These are phyloP conservation scores for Asparagopsis taxiformis DNA, from an alignment of 31 red algal species.

Conservation along the genomic window DNA sequence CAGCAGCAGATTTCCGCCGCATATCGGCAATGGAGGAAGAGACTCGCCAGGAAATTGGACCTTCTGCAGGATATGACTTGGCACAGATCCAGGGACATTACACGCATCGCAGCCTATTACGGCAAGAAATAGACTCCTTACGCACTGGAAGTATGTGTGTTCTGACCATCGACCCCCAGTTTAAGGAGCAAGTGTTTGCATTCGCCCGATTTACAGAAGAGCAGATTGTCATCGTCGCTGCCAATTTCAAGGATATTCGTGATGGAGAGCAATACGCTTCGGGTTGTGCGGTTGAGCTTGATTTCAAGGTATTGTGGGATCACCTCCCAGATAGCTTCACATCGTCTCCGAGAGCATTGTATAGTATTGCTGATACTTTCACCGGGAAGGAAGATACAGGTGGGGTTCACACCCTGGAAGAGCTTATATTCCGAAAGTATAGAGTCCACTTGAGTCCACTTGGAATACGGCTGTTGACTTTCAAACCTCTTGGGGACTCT, in stretches of 20 bases:
- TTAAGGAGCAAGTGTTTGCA: slow-evolving; percentile 92
- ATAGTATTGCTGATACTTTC: slow-evolving; percentile 69
- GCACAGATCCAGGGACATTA: slow-evolving; percentile 95
- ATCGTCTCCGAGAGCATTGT: slow-evolving; percentile 35
- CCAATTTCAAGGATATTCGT: slow-evolving; percentile 81
- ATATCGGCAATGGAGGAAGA: slow-evolving; percentile 86
- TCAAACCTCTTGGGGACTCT: slow-evolving; percentile 44
- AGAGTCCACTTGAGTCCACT: slow-evolving; percentile 70
- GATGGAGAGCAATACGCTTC: slow-evolving; percentile 70
- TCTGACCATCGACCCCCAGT: slow-evolving; percentile 66
- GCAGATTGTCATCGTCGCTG: slow-evolving; percentile 76
- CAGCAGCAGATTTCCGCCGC: slow-evolving; percentile 72
- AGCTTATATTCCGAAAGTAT: slow-evolving; percentile 87
- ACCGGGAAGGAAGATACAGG: slow-evolving; percentile 63
- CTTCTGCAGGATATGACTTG: slow-evolving; percentile 86
- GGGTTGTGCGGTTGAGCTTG: slow-evolving; percentile 72
- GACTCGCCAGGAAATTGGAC: slow-evolving; percentile 86
- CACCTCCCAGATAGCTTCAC: slow-evolving; percentile 70
- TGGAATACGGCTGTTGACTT: slow-evolving; percentile 61
- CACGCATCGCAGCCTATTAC: slow-evolving; percentile 73
- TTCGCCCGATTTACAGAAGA: slow-evolving; percentile 90
- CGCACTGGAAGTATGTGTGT: slow-evolving; percentile 74
- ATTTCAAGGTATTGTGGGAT: slow-evolving; percentile 74
- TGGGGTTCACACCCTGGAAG: slow-evolving; percentile 71
- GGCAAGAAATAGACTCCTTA: slow-evolving; percentile 71